Base-by-base conservation (phyloP, 2,329 filamentous ascomycete genomes). In the Fulvia fulva region DNA sequence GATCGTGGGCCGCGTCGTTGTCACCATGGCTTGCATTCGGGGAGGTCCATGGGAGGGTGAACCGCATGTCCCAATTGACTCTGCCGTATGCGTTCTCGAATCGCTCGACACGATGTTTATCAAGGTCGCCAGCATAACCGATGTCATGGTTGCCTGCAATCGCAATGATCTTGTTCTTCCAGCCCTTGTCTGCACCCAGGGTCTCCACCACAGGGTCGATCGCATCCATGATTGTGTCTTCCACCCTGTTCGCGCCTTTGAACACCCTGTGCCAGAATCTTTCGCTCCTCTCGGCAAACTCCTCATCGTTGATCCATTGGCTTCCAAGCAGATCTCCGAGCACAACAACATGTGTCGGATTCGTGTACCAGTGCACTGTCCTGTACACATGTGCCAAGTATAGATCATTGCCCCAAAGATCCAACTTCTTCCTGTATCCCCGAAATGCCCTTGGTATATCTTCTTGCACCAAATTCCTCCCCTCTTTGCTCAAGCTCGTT, bases 121-220 rank as follows among this genome's bases (percentile, higher is more conserved):
- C 91, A 61, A 97, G 81, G 73, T 99, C 94, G 2, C 94, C 94
- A 0, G 92, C 91, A 72, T 99, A 99, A 32, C 94, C 94, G 69
- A 99, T 87, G 73, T 99, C 94, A 71, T 99, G 94, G 70, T 99
- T 99, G 1, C 94, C 94, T 0, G 87, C 91, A 25, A 97, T 85
- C 66, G 96, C 95, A 71, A 99, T 91, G 63, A 97, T 81, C 56
- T 88, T 83, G 43, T 79, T 81, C n/a, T 80, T 75, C 94, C 94
- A 97, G 2, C 75, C 73, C 5, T 78, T 74, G 58, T 83, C 79
- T 49, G 63, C 63, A 1, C 76, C 75, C 23, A 81, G 68, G 1
- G 71, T 62, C 60, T 81, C 75, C 16, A 67, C 63, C 4, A 46
- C 52, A 67, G 45, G 65, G 61, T 69, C 68, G 68, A 55, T 65